Evolutionary conservation across 2,329 filamentous ascomycete genomes (phyloP).

Genomic region (Monilinia fructicola): DNA sequence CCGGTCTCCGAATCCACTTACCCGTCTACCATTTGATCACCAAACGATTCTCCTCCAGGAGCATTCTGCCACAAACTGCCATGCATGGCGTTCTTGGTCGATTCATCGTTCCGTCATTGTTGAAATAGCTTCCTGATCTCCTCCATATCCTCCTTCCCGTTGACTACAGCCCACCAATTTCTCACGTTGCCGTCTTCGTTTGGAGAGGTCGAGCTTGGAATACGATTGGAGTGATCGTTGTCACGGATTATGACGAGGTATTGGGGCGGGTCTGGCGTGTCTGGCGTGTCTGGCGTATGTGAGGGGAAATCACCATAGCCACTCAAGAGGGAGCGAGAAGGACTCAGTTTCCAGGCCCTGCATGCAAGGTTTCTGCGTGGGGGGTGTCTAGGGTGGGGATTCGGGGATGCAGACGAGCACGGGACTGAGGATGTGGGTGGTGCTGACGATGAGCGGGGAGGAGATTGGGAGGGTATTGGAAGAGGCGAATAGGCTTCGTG

Average conservation of each 20-base stretch:
- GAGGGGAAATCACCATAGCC: background rate
- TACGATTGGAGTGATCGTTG: background rate
- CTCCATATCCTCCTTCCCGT: background rate
- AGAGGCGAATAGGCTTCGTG: background rate
- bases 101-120: background rate
- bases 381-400: too few species aligned
- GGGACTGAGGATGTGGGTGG: background rate
- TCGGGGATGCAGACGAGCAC: background rate
- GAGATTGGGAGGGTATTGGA: background rate
- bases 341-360: conserved; percentile 8
- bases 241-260: conserved; percentile 2
- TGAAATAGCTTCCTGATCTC: background rate
- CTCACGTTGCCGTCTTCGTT: too few species aligned
- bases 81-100: background rate
- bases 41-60: background rate
- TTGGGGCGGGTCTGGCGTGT: background rate
- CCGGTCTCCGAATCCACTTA: background rate
- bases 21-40: background rate
- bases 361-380: background rate
- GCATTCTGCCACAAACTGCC: background rate
- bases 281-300: background rate
- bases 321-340: background rate
- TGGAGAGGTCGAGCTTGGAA: background rate
- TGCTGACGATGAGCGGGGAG: background rate
- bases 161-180: background rate